These are phyloP conservation scores for Vitis amurensis DNA, from an alignment of 164 flowering plant species.

Conservation along the genomic window DNA sequence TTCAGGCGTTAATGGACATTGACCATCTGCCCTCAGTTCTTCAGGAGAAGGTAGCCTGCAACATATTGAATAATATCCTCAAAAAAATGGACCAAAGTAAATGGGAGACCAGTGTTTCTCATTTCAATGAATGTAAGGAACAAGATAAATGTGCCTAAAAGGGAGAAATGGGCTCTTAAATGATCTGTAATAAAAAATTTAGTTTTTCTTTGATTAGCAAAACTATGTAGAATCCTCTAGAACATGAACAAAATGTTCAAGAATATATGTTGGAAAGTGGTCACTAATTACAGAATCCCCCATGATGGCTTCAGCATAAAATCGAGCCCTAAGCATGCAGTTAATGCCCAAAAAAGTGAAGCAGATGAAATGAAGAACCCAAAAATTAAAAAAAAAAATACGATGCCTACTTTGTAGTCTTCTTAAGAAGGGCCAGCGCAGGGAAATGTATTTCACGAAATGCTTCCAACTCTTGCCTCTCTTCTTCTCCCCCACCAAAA, in stretches of 20 bases:
- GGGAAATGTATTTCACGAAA: slow-evolving; percentile 90
- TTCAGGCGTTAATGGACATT: slow-evolving; percentile 96
- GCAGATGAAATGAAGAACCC: too few species aligned
- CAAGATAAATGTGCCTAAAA: too few species aligned
- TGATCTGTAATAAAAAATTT: too few species aligned
- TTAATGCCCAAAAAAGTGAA: too few species aligned
- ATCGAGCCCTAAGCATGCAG: too few species aligned
- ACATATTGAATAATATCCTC: slow-evolving; percentile 3
- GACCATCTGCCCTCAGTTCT: slow-evolving; percentile 74
- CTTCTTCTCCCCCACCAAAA: slow-evolving; percentile 94
- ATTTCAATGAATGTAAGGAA: background rate
- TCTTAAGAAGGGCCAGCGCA: slow-evolving; percentile 59
- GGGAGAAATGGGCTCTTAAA: too few species aligned
- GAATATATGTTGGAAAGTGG: too few species aligned
- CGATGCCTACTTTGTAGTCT: slow-evolving; percentile 52
- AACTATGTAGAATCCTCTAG: too few species aligned
- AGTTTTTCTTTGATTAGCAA: too few species aligned
- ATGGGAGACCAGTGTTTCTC: background rate
- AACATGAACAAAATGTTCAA: too few species aligned
- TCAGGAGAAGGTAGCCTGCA: slow-evolving; percentile 86
- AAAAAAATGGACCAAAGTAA: slow-evolving; percentile 1
- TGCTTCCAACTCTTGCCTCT: slow-evolving; percentile 79
- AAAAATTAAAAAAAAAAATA: background rate
- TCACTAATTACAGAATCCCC: too few species aligned
- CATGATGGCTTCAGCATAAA: too few species aligned